Evolutionary conservation across 768 basidiomycete species (phyloP).

Genomic region (Imleria badia): DNA sequence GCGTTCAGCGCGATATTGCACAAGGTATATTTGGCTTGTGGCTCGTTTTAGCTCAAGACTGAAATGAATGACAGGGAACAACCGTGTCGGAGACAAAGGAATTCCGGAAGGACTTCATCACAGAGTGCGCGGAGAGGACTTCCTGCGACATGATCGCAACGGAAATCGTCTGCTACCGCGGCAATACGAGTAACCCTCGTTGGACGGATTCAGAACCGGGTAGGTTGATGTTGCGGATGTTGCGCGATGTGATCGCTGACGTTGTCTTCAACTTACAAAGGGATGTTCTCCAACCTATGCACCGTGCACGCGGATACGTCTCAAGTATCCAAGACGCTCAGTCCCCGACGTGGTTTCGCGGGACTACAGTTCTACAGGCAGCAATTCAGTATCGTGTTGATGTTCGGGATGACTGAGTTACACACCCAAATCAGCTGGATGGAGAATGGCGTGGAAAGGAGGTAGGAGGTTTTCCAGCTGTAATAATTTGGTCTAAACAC

Average conservation of each 20-base stretch:
- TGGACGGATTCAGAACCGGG: constrained; percentile 34
- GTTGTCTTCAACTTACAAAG: constrained; percentile 6
- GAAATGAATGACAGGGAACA: constrained; percentile 22
- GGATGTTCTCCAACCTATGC: constrained; percentile 28
- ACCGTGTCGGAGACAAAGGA: constrained; percentile 31
- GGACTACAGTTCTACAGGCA: constrained; percentile 31
- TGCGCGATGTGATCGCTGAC: background rate
- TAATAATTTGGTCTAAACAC: background rate
- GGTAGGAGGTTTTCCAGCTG: constrained; percentile 5
- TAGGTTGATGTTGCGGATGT: background rate
- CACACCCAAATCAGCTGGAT: constrained; percentile 47
- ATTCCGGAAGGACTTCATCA: constrained; percentile 34
- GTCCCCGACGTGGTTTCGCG: constrained; percentile 31
- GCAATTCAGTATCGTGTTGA: constrained; percentile 41
- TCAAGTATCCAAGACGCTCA: constrained; percentile 28
- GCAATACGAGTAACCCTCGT: constrained; percentile 22
- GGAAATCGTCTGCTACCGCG: constrained; percentile 32
- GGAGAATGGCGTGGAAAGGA: constrained; percentile 33
- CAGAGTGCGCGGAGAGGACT: constrained; percentile 27
- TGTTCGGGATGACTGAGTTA: constrained; percentile 47
- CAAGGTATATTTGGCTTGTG: constrained; percentile 15
- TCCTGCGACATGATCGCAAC: constrained; percentile 31
- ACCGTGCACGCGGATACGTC: constrained; percentile 29
- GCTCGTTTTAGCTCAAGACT: background rate
- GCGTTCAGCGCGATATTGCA: constrained; percentile 32